Evolutionary conservation across 2,329 filamentous ascomycete species (phyloP).

Genomic region (Scortechinia acanthostroma): DNA sequence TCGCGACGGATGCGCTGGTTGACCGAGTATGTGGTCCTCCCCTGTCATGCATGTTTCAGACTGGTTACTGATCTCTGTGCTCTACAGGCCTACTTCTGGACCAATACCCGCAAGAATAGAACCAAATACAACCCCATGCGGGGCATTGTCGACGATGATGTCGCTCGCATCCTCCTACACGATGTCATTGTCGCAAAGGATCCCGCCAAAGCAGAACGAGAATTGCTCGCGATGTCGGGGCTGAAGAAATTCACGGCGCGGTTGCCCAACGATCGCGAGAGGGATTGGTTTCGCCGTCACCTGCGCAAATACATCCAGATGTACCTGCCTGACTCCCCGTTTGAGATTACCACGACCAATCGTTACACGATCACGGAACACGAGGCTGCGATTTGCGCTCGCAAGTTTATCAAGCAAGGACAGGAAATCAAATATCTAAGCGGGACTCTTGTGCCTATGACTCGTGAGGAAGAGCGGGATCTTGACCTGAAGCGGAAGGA

Average conservation of each 20-base stretch:
- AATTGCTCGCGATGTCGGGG: conserved; percentile 48
- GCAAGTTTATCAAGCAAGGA: conserved; percentile 52
- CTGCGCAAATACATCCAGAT: conserved; percentile 66
- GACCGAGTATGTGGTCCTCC: conserved; percentile 49
- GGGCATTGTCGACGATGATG: conserved; percentile 38
- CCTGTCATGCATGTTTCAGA: not conserved
- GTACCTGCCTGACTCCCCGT: conserved; percentile 66
- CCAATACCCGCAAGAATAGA: conserved; percentile 66
- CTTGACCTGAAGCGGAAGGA: conserved; percentile 57
- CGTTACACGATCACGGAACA: conserved; percentile 67
- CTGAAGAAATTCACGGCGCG: conserved; percentile 46
- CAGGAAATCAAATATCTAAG: conserved; percentile 64
- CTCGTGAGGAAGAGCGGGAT: conserved; percentile 59
- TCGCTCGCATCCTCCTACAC: conserved; percentile 20
- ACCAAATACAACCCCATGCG: conserved; percentile 57
- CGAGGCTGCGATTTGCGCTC: conserved; percentile 61
- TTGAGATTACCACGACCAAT: conserved; percentile 65
- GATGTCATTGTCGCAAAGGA: conserved; percentile 56
- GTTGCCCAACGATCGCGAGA: conserved; percentile 52
- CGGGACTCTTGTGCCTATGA: conserved; percentile 68
- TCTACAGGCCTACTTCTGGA: conserved; percentile 67
- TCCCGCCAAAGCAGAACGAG: conserved; percentile 41
- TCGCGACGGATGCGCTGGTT: conserved; percentile 67
- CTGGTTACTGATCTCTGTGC: conserved; percentile 2
- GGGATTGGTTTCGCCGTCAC: conserved; percentile 61